Base-by-base conservation (phyloP, 2,329 filamentous ascomycete genomes). In the Phialophora macrospora region DNA sequence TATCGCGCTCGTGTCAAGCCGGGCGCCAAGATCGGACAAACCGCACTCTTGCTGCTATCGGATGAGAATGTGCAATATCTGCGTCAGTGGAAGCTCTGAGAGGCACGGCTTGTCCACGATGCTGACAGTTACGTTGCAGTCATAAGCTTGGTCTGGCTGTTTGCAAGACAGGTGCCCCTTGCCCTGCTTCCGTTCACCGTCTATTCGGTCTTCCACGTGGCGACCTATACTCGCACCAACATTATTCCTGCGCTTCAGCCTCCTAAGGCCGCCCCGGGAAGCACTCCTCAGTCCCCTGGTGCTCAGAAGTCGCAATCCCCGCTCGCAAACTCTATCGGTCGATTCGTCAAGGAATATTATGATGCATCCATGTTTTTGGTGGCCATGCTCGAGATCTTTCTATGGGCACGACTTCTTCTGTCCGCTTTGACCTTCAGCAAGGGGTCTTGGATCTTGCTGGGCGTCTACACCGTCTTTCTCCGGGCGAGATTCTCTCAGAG, bases 1-100 rank as follows among this genome's bases (percentile, higher is more conserved):
- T 92, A 93, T 83, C 89, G 93, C 72, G 92, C 93, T 73, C 90
- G 92, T 72, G 85, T 90, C 73, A 90, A 92, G 85, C 63, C 67
- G 14, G 65, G 67, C 46, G 64, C 62, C 48, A 64, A 62, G 20
- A 49, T 63, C 20, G 56, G 49, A 11, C 26, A 41, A 12, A 87
- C 90, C 65, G 78, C 85, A 56, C 62, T 94, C 65, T 85, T 88
- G 68, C 82, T 97, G 71, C 83, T 90, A 63, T 84, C 87, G 12
- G 95, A 99, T 77, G 95, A 99, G 85, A 99, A 99, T 79, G 92
- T 99, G 60, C 95, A 98, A 80, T 99, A 99, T 78, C 85, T 99
- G 68, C 84, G 95, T 98, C 85, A 77, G 92, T 77, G 41, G 63
- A 59, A 70, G 44, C 14, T 44, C 56, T 55, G 17, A 62, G 55